Evolutionary conservation across 208 protist species (phyloP), one percentile per base, ranked within the genome.

Genomic region (Strigomonas galati): DNA sequence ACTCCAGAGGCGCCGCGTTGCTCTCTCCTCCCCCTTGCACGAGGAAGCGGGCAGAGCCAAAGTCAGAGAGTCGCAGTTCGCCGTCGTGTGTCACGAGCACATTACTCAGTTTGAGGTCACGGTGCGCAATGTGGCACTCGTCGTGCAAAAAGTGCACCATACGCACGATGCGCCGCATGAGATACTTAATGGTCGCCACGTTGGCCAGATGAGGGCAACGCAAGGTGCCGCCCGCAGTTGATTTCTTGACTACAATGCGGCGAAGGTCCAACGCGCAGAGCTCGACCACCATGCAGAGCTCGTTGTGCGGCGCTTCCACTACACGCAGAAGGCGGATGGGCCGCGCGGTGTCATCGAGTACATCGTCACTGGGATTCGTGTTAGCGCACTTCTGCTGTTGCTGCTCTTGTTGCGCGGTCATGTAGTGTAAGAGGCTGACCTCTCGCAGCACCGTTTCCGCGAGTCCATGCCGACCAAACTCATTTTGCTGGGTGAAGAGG

Each of bases 51-150:
- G 88, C 84, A 31, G 83, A 91, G 46, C 92, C 92, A 76, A 97
- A 97, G 70, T 97, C 92, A 19, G 80, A 76, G 15, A 97, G 71
- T 10, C 89, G 85, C 48, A 97, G 55, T n/a, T 71, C 73, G 27
- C 87, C 90, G 19, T 81, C 67, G 17, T 62, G 43, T 17, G 66
- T 69, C 57, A 96, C 79, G 31, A 97, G 79, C 44, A 97, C 70
- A 60, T 97, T 97, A 61, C 81, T 90, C 6, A 89, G 65, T 40
- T 97, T 97, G n/a, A 97, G 51, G 70, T 97, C 92, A 27, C 92
- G 76, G 67, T 97, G 92, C 37, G 92, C 53, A 12, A 97, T 78
- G 61, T 65, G 64, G 60, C 90, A 96, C 14, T 84, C 56, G 24
- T 87, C 67, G 65, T 93, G 87, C 21, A 96, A 79, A 61, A 83